Base-by-base conservation (phyloP, 331 rosid genomes). In the Arachis monticola region DNA sequence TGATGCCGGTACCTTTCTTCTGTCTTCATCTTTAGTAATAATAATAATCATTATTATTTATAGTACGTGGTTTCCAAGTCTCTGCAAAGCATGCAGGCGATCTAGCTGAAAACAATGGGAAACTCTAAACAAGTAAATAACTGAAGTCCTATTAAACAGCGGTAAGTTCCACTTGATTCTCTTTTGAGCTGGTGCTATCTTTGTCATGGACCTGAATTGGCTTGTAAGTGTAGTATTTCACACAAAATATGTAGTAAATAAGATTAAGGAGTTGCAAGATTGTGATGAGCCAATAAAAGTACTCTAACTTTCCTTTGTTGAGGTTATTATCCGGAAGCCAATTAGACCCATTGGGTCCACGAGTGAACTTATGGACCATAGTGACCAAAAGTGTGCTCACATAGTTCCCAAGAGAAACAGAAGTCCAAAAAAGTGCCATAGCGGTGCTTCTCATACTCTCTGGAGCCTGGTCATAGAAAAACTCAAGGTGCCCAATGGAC, bases 401-500 rank as follows among this genome's bases (percentile, higher is more conserved):
- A 75, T 88, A 95, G 56, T 86, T 87, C 12, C 99, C 99, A 5
- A 56, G 80, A 0, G 96, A 83, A 31, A 86, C 86, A 0, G 96
- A n/a, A 0, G 90, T 81, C 97, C 96, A 95, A 69, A 90, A 95
- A 32, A 95, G 59, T 0, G 99, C 97, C 67, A 86, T 81, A 1
- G 99, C 99, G 0, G 93, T 86, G 72, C 99, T 95, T 67, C 93
- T 81, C 99, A 95, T 92, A 70, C 99, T 95, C 79, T 90, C 99
- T 0, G 99, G 99, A 0, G 97, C 83, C 48, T 95, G 99, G 55
- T 90, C 97, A 32, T 95, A 95, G 84, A 95, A 95, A 79, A 95
- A 95, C 81, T 95, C 99, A 0, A 95, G 71, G 57, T 95, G 97
- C 11, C 97, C 99, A 2, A 92, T 92, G 2, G 99, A 87, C 97